phyloP scores from a whole-genome alignment of 805 yeast species.

The Diddensiella santjacobensis region DNA sequence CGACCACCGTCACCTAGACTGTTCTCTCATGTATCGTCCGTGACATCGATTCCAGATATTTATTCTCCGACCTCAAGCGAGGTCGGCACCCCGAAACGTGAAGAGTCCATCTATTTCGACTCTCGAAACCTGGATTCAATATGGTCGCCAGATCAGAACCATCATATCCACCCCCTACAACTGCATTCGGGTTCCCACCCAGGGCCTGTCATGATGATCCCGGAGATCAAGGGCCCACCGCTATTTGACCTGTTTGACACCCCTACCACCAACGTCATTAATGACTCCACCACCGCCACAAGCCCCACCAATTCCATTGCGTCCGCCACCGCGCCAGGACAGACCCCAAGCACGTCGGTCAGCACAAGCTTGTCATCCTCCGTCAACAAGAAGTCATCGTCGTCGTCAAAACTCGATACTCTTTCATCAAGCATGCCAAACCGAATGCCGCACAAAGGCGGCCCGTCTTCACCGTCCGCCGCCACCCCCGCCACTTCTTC shows the following conservation, averaged over 20 bases:
- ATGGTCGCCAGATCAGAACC: constrained; percentile 1
- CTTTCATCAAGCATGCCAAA: neutral
- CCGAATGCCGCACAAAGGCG: neutral
- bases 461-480: neutral
- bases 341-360: too few species aligned
- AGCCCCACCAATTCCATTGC: neutral
- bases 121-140: neutral
- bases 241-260: neutral
- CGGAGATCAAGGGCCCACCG: constrained; percentile 2
- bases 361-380: too few species aligned
- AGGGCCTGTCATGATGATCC: constrained; percentile 2
- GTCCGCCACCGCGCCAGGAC: neutral
- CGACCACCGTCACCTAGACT: constrained; percentile 1
- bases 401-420: too few species aligned
- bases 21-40: constrained; percentile 10
- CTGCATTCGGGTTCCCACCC: constrained; percentile 1
- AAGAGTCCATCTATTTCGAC: neutral
- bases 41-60: constrained; percentile 14
- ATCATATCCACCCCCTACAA: constrained; percentile 1
- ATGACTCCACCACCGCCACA: neutral
- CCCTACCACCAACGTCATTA: neutral
- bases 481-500: neutral
- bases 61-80: constrained; percentile 8
- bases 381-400: neutral
- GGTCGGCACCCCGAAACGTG: constrained; percentile 2